Evolutionary conservation across 2,329 filamentous ascomycete species (phyloP), one percentile per base, ranked within the genome.

Genomic region (Pyrenophora graminea): DNA sequence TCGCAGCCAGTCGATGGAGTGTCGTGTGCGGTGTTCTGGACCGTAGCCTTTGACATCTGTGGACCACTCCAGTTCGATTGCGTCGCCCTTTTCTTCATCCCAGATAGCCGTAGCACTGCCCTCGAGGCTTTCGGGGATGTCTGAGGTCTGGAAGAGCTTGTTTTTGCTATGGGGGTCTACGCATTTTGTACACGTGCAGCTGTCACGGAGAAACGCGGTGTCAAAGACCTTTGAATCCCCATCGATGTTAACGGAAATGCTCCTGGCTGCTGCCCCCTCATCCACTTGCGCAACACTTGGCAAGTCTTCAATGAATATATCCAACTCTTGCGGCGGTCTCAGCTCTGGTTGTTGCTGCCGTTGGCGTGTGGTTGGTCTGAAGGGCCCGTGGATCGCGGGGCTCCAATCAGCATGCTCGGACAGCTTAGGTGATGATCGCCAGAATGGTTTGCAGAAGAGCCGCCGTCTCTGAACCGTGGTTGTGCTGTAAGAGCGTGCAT

Each of bases 121-220:
- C 43, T 72, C 63, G 38, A 76, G 46, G 27, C 77, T 55, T 7
- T 60, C 25, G 0, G 85, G 83, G 36, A 91, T 85, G 44, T 90
- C 85, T 17, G 78, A 77, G 1, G 85, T 86, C 47, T 82, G 80
- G 70, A 89, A 89, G 32, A 77, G 76, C 72, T 87, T 87, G 66
- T 88, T 85, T 36, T 77, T 80, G 13, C 83, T 85, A 36, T 81
- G 80, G 3, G 79, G 75, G 64, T 87, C 80, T 27, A 85, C 76
- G 63, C 85, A 87, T 38, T 56, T 63, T n/a, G 74, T 58, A 65
- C 85, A 87, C 17, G 73, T 65, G 71, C 85, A 88, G 49, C 79
- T 72, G 66, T 88, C 85, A 32, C 85, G 80, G 17, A 87, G 69
- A 45, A 72, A 72, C 7, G 63, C 66, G 17, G 66, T 62, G 50